phyloP scores from a whole-genome alignment of 1,284 basidiomycete species.

The Inonotus hispidus region DNA sequence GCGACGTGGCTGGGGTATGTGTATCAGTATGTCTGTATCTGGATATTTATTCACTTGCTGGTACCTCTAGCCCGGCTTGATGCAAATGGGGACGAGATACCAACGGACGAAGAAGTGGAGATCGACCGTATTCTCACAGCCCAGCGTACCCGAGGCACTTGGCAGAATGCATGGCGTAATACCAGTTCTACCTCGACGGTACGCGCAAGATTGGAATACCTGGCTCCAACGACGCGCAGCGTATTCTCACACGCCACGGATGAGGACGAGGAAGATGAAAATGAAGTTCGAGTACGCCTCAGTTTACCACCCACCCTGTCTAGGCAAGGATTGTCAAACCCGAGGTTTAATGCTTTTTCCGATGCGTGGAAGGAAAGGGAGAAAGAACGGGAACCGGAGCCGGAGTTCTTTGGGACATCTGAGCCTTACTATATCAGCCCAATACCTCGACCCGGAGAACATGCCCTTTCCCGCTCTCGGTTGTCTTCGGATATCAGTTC shows the following conservation, averaged over 20 bases:
- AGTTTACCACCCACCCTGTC: not conserved
- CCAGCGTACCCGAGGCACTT: conserved; percentile 10
- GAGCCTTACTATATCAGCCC: conserved; percentile 33
- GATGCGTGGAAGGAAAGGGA: conserved; percentile 1
- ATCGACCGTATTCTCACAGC: conserved; percentile 31
- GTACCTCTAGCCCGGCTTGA: conserved; percentile 43
- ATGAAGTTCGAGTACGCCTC: not conserved
- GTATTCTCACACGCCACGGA: not conserved
- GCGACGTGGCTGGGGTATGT: conserved; percentile 50
- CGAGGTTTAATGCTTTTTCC: not conserved
- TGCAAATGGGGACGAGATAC: conserved; percentile 51
- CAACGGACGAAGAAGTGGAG: conserved; percentile 45
- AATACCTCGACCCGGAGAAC: conserved; percentile 47
- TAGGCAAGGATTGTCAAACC: not conserved
- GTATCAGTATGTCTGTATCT: conserved; percentile 1
- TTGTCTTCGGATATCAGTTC: conserved; percentile 16
- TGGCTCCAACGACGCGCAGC: conserved; percentile 11
- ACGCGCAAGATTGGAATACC: conserved; percentile 10
- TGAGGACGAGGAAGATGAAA: conserved; percentile 3
- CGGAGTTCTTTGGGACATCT: conserved; percentile 21
- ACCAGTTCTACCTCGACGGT: conserved; percentile 19
- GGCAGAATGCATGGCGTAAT: conserved; percentile 5
- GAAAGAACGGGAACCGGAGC: conserved; percentile 1
- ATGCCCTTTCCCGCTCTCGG: conserved; percentile 29
- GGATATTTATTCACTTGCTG: conserved; percentile 13